Evolutionary conservation across 306 rosid species (phyloP).

Genomic region (Sicyos edulis): DNA sequence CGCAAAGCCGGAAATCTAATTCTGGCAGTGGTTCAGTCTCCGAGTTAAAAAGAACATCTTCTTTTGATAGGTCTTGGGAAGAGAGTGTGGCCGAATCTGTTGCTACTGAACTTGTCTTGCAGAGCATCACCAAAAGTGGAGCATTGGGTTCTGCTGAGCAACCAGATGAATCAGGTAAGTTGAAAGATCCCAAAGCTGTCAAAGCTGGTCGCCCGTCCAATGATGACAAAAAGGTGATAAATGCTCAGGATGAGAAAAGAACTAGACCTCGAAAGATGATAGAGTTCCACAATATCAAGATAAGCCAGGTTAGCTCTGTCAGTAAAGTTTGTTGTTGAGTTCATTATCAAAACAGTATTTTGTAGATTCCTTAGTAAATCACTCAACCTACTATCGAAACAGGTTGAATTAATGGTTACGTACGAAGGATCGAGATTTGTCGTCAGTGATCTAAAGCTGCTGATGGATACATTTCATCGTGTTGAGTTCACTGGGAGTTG

Average conservation of each 20-base stretch:
- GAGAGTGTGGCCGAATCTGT: conserved; percentile 95
- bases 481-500: conserved; percentile 92
- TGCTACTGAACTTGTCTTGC: conserved; percentile 90
- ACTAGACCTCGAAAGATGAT: conserved; percentile 88
- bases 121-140: conserved; percentile 65
- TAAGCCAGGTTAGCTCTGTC: conserved; percentile 75
- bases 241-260: conserved; percentile 79
- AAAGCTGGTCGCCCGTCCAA: conserved; percentile 83
- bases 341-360: not conserved
- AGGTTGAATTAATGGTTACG: conserved; percentile 89
- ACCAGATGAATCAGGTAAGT: conserved; percentile 66
- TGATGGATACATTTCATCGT: conserved; percentile 95
- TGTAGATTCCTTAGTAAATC: conserved; percentile 12
- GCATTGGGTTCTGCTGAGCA: conserved; percentile 57
- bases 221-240: conserved; percentile 79
- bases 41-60: conserved; percentile 79
- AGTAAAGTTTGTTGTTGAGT: conserved; percentile 2
- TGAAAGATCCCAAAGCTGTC: conserved; percentile 69
- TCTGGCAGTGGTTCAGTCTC: conserved; percentile 36
- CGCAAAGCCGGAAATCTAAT: conserved; percentile 41
- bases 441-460: conserved; percentile 91
- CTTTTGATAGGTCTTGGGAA: conserved; percentile 93
- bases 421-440: conserved; percentile 95
- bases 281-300: conserved; percentile 96
- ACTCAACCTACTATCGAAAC: conserved; percentile 18